A percentile compares a stretch with the other conserved stretches of the same genome.
phyloP scores from a whole-genome alignment of 192 early-diverging fungal species.

The Rhizoclosmatium sp. region DNA sequence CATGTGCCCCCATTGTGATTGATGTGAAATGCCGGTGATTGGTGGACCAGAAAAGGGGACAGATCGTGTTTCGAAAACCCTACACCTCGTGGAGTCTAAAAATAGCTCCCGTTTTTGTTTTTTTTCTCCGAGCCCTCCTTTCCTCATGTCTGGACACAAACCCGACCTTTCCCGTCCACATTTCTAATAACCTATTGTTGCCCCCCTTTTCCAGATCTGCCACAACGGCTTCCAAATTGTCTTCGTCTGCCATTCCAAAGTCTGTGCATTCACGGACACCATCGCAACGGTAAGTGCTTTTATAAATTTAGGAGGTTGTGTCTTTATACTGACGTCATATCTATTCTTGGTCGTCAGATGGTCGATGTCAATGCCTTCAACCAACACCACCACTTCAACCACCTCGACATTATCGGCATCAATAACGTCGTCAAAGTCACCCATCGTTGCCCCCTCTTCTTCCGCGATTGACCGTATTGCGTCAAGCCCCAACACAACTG shows the following conservation, averaged over 20 bases:
- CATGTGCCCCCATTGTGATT: no score
- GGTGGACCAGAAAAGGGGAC: no score
- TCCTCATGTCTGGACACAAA: background rate
- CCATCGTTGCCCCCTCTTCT: background rate
- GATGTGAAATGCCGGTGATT: no score
- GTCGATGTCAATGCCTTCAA: background rate
- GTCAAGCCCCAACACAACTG: background rate
- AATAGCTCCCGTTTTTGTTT: background rate
- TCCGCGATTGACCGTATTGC: slow-evolving; percentile 5
- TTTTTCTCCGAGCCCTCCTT: background rate
- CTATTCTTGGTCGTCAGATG: slow-evolving; percentile 13
- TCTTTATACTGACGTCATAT: background rate
- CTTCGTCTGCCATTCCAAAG: background rate
- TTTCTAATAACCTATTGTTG: background rate
- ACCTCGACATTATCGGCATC: background rate
- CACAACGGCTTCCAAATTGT: background rate
- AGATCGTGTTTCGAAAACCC: no score
- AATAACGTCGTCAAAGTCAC: background rate
- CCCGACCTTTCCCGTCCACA: background rate
- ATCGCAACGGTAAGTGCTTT: background rate
- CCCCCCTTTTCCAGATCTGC: background rate
- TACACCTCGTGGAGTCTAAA: background rate
- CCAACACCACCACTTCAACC: background rate
- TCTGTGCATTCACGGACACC: background rate
- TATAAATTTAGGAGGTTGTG: background rate